Evolutionary conservation across 495 filamentous ascomycete genomes (phyloP).

Genomic region (Parathielavia appendiculata): DNA sequence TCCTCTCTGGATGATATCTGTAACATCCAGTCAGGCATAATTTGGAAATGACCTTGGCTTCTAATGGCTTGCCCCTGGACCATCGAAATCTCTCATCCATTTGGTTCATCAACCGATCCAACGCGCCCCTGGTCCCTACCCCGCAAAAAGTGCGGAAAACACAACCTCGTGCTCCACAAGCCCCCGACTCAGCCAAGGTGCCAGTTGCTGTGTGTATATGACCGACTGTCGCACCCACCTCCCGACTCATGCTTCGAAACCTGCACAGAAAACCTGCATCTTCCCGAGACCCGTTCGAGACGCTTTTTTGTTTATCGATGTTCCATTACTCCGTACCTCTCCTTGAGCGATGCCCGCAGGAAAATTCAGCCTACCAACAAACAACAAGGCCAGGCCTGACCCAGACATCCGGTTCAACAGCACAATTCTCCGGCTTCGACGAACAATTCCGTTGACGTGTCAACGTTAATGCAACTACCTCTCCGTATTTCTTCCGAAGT

Average conservation of each 20-base stretch:
- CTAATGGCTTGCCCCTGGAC: too few relatives aligned
- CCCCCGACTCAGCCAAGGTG: too few relatives aligned
- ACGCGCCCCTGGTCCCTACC: too few relatives aligned
- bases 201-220: constrained; percentile 12
- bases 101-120: too few relatives aligned
- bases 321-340: background rate
- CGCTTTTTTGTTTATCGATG: background rate
- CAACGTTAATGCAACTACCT: background rate
- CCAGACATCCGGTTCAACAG: background rate
- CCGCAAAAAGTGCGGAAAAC: background rate
- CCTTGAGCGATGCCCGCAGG: background rate
- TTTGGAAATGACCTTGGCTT: too few relatives aligned
- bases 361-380: background rate
- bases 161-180: background rate
- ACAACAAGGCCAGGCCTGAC: background rate
- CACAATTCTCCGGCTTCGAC: background rate
- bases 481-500: background rate
- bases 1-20: too few relatives aligned
- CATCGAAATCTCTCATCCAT: too few relatives aligned
- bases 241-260: constrained; percentile 1
- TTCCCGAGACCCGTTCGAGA: background rate
- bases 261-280: background rate
- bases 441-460: background rate
- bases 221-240: constrained; percentile 7
- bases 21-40: too few relatives aligned